Evolutionary conservation across 345 rosid species (phyloP), one percentile per base, ranked within the genome.

Genomic region (Eucalyptus sideroxylon): DNA sequence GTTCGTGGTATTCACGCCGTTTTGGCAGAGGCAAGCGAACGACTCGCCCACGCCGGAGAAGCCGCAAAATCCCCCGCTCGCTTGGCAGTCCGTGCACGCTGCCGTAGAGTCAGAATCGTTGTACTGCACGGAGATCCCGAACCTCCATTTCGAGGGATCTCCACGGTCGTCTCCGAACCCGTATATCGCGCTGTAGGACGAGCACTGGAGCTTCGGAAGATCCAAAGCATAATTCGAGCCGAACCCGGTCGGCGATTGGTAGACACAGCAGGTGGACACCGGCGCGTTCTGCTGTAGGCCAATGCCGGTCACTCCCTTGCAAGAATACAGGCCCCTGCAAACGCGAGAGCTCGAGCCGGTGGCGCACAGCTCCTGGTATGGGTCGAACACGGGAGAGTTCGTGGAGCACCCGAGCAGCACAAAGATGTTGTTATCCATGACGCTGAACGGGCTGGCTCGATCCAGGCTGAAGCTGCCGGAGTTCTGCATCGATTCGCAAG

Each of bases 371-470:
- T 93, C 95, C 65, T 93, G 93, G 30, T 91, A 89, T 12, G 95
- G 92, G 87, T 94, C 97, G 65, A 94, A 95, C 40, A 94, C 93
- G 2, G 95, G 96, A 87, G 97, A 95, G 77, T 94, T 93, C 31
- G 92, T 92, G 55, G 97, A 95, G 89, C 97, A 95, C 8, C 96
- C 96, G 8, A 95, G 95, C 93, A 95, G 89, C 44, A 92, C 95
- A 67, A 95, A 94, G 80, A 94, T 93, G 86, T 95, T 93, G 40
- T 91, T 91, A 15, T 90, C 88, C 13, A 94, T 92, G 47, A 94
- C 62, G n/a, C 92, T 82, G 92, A 95, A 95, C 6, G 96, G 96
- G 90, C 95, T 93, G 27, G 94, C 88, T 13, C 90, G 89, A 80
- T 94, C 96, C 90, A 94, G 90, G 94, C 92, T 91, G 88, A 95